Evolutionary conservation across 768 basidiomycete species (phyloP), one percentile per base, ranked within the genome.

Genomic region (Hygrocybe coccinea): DNA sequence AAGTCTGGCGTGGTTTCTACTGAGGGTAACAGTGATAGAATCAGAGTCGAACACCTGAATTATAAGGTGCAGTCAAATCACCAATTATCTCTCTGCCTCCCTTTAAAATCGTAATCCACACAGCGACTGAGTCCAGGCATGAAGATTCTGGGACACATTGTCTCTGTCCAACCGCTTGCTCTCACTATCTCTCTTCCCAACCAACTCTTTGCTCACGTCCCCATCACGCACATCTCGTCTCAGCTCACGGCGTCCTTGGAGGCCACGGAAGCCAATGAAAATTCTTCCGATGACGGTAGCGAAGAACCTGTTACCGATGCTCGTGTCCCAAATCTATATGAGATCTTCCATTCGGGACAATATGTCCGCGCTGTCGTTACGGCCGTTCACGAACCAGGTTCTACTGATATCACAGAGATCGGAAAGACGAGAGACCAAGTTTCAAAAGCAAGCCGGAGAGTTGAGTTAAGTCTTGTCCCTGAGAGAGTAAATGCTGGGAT

Each of bases 101-200:
- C 34, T 44, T 59, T n/a, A 63, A 37, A 44, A 34, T 55, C 21
- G 17, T 38, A 2, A 15, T 22, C 21, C 34, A 35, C 36, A 10
- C 63, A 95, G 91, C 84, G 92, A 61, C 74, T 97, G 11, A 71
- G 77, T 43, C 74, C 84, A 35, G 95, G 94, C 36, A 94, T 92
- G 81, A 92, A 86, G 66, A 79, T 97, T 19, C 75, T 98, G 35
- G 87, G 85, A n/a, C 89, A 93, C 72, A 80, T 99, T 50, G 79
- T 91, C 61, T 81, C 87, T 24, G 81, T 98, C 51, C 84, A 91
- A 58, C 90, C 95, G 10, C 83, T 99, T 35, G 88, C 91, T 44
- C 79, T 99, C 56, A 80, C 98, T 56, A 76, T 98, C 25, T 97
- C 95, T 15, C 78, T 99, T n/a, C 95, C 97, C 15, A 91, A 95